Conservation (phyloP, 805 yeast species). For the Zygoascus bituminiphila region DNA sequence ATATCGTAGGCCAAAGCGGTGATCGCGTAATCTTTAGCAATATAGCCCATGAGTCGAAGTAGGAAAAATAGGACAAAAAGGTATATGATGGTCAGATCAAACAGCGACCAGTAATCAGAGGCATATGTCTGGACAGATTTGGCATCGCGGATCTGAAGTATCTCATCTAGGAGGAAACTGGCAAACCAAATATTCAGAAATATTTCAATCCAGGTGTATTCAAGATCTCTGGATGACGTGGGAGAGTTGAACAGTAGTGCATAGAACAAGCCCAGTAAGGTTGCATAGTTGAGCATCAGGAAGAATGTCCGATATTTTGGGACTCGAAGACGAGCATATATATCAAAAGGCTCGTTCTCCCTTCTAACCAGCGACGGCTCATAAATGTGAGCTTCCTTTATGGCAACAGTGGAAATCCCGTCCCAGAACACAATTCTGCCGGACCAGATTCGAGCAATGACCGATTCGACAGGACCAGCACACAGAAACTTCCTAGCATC, state of each 20-base stretch:
- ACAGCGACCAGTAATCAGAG: conserved; percentile 25
- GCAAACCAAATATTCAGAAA: conserved; percentile 78
- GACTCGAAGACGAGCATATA: conserved; percentile 26
- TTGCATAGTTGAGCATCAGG: conserved; percentile 24
- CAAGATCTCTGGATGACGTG: conserved; percentile 5
- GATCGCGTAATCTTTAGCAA: conserved; percentile 9
- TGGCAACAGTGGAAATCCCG: conserved; percentile 20
- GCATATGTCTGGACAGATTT: conserved; percentile 22
- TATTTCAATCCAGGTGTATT: conserved; percentile 17
- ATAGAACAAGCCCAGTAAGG: conserved; percentile 23
- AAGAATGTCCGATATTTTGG: conserved; percentile 26
- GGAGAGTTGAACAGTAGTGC: conserved; percentile 17
- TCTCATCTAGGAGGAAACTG: conserved; percentile 82
- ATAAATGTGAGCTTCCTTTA: conserved; percentile 21
- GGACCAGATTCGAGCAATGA: conserved; percentile 25
- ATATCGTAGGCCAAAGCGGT: conserved; percentile 24
- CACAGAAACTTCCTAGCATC: conserved; percentile 24
- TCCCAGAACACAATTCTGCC: conserved; percentile 31
- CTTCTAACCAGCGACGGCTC: neutral
- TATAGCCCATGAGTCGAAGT: conserved; percentile 16
- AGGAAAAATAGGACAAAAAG: conserved; percentile 17
- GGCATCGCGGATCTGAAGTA: conserved; percentile 42
- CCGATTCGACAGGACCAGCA: conserved; percentile 23
- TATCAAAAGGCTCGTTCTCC: conserved; percentile 13
- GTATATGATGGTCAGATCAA: conserved; percentile 22